Conservation (phyloP, 169 alveolate species). For the Babesia bigemina region DNA sequence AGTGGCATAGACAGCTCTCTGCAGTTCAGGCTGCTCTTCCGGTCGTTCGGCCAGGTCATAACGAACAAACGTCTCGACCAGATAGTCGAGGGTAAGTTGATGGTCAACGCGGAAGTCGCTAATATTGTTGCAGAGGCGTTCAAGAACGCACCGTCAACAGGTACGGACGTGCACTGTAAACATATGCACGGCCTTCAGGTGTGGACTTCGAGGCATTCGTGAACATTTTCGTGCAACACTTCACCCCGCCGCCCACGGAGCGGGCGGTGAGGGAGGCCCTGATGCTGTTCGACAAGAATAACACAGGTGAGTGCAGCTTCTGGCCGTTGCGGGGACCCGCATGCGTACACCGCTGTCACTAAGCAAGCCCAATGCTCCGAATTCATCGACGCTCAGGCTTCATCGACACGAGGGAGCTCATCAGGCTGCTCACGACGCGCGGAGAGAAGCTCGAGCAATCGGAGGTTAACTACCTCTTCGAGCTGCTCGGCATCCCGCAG, state of each 20-base stretch:
- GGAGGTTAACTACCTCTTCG: slow-evolving; percentile 51
- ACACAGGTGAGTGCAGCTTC: slow-evolving; percentile 31
- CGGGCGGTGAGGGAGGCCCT: slow-evolving; percentile 59
- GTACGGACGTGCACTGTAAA: background rate
- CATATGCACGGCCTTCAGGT: slow-evolving; percentile 20
- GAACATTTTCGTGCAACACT: slow-evolving; percentile 35
- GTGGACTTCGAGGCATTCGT: slow-evolving; percentile 50
- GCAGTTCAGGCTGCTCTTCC: slow-evolving; percentile 56
- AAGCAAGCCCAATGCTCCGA: background rate
- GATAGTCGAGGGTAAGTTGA: slow-evolving; percentile 42
- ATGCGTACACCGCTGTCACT: background rate
- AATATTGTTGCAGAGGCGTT: slow-evolving; percentile 33
- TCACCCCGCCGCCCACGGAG: slow-evolving; percentile 61
- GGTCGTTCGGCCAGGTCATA: slow-evolving; percentile 63
- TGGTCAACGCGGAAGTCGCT: background rate
- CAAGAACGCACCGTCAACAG: slow-evolving; percentile 51
- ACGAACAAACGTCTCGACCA: slow-evolving; percentile 39
- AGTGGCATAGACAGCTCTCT: background rate
- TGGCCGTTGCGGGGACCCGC: background rate
- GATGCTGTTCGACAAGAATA: slow-evolving; percentile 43
- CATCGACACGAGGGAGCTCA: slow-evolving; percentile 38
- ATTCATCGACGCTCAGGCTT: slow-evolving; percentile 22
- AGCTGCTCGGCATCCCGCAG: slow-evolving; percentile 37
- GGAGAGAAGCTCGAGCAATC: slow-evolving; percentile 51
- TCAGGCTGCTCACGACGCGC: slow-evolving; percentile 49